Evolutionary conservation across 192 early-diverging fungal species (phyloP).

Genomic region (Rhizophagus clarus): DNA sequence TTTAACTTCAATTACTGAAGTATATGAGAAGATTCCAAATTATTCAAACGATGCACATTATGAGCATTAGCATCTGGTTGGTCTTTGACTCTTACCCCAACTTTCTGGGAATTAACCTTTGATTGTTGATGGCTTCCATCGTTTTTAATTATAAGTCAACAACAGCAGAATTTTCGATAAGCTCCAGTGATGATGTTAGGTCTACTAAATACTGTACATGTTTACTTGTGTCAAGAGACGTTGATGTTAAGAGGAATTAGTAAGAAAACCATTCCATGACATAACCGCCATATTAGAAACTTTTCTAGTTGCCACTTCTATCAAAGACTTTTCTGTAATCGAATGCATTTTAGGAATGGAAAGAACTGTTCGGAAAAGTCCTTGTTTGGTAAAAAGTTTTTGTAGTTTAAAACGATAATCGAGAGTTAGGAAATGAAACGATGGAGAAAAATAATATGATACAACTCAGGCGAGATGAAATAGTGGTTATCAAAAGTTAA

Average conservation of each 20-base stretch:
- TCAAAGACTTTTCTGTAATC: no score
- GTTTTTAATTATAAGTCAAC: slow-evolving; percentile 21
- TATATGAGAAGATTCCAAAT: not conserved
- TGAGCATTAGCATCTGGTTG: slow-evolving; percentile 23
- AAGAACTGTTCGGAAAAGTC: slow-evolving; percentile 19
- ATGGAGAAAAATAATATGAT: no score
- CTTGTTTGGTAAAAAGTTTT: slow-evolving; percentile 19
- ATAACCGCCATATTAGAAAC: no score
- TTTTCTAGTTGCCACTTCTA: no score
- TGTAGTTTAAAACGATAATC: no score
- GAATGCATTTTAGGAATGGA: not conserved
- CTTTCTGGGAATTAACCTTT: slow-evolving; percentile 13
- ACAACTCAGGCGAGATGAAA: no score
- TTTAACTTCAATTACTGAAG: slow-evolving; percentile 19
- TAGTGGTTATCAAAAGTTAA: no score
- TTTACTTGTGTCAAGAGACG: not conserved
- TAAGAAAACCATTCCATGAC: slow-evolving; percentile 11
- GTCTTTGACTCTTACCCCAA: not conserved
- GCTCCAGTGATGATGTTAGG: not conserved
- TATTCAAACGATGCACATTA: slow-evolving; percentile 5
- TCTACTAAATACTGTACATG: slow-evolving; percentile 18
- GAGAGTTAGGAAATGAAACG: no score
- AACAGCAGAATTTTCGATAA: slow-evolving; percentile 11
- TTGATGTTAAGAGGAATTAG: not conserved
- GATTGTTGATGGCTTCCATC: slow-evolving; percentile 19